Base-by-base conservation (phyloP, 371 early-diverging fungal genomes). In the Mucor sp. region DNA sequence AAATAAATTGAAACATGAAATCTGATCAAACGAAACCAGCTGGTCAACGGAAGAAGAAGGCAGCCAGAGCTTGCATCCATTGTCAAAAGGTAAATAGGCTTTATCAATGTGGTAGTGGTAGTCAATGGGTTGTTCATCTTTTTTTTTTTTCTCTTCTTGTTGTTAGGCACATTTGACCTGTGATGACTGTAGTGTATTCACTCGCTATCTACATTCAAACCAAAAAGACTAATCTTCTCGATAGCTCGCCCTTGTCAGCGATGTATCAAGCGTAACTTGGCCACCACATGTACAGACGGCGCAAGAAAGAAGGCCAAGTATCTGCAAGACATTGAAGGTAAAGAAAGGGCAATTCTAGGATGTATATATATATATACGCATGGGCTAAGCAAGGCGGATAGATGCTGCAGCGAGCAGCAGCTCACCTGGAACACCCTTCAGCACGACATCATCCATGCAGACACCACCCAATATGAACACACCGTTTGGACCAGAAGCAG, bases 291-390 rank as follows among this genome's bases (percentile, higher is more conserved):
- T 70, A 81, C 85, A 1, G 94, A 94, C 66, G 95, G 93, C 12
- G 75, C 83, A 44, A 82, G 95, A 47, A 94, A 93, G 68, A 89
- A 87, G 72, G 94, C 95, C 50, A 95, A 95, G 78, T 94, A 95
- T 66, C 78, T 95, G 59, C 82, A 85, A 62, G 90, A 90, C 15
- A 74, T 74, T 44, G 71, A 77, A 59, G 80, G 68, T 66, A 69
- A 6, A 30, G n/a, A 30, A 6, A 30, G 30, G 30, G 30, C 6
- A n/a, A n/a, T n/a, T n/a, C n/a, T n/a, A n/a, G n/a, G 35, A 47
- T 47, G 21, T 19, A 43, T 43, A 11, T 19, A 43, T 7, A 33
- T 57, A 1, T 62, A 19, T 37, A 30, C 30, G 6, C 6, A 30
- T 30, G 6, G 6, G 2, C 30, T 12, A 9, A 15, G 44, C 23